These are phyloP conservation scores for Harringtonia aguacate DNA, from an alignment of 2,329 filamentous ascomycete species.

Conservation along the genomic window DNA sequence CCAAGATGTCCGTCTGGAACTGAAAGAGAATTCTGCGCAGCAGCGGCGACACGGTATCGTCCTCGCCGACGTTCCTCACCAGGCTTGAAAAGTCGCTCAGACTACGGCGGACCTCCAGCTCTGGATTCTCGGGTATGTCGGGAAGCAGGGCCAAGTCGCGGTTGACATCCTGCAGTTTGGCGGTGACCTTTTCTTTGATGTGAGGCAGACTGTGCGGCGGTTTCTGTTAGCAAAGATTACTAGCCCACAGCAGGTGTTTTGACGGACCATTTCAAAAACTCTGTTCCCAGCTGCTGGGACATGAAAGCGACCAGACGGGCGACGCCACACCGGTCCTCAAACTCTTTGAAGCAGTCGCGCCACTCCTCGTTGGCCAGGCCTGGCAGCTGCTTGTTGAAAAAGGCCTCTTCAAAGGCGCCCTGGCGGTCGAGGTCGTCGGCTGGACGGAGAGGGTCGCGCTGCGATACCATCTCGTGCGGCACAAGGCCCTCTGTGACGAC, in stretches of 20 bases:
- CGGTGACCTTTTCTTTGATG: conserved; percentile 41
- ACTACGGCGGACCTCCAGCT: conserved; percentile 51
- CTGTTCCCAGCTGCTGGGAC: conserved; percentile 40
- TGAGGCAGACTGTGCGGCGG: conserved; percentile 18
- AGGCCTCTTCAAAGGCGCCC: conserved; percentile 37
- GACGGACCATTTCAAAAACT: conserved; percentile 39
- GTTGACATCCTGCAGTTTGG: conserved; percentile 39
- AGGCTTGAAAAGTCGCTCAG: conserved; percentile 45
- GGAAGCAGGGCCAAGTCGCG: conserved; percentile 47
- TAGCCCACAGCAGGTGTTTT: not conserved
- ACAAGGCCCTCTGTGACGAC: conserved; percentile 13
- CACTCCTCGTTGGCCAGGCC: conserved; percentile 27
- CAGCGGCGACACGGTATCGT: conserved; percentile 31
- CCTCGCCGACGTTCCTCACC: conserved; percentile 38
- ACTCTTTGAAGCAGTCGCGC: conserved; percentile 36
- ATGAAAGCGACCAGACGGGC: conserved; percentile 41
- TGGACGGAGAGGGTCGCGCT: conserved; percentile 1
- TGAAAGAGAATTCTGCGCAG: conserved; percentile 36
- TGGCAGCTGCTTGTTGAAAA: conserved; percentile 29
- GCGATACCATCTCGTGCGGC: conserved; percentile 3
- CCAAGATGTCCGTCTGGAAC: conserved; percentile 37
- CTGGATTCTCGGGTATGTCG: conserved; percentile 56
- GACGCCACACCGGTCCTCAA: conserved; percentile 39
- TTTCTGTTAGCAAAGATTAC: too few species aligned
- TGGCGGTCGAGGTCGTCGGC: conserved; percentile 42